Evolutionary conservation across 495 filamentous ascomycete genomes (phyloP).

Genomic region (Trichocladium uniseriatum): DNA sequence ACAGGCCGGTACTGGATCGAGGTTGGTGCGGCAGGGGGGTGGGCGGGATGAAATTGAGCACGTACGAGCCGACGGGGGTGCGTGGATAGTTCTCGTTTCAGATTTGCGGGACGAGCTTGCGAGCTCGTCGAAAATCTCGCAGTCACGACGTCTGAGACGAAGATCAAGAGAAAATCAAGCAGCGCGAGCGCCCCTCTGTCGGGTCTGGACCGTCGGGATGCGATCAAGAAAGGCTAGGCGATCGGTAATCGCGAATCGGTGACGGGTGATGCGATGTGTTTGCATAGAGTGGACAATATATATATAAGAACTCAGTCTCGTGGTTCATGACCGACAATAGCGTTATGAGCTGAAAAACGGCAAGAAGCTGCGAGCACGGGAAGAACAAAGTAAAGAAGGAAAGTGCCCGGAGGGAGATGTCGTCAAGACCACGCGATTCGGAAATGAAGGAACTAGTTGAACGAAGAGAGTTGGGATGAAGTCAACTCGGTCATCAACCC

Average conservation of each 20-base stretch:
- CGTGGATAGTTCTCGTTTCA: conserved; percentile 26
- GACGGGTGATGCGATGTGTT: background rate
- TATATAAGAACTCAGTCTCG: too few relatives aligned
- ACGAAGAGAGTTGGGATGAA: background rate
- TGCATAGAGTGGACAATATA: too few relatives aligned
- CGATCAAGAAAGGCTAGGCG: background rate
- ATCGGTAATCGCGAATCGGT: background rate
- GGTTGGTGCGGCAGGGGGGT: conserved; percentile 2
- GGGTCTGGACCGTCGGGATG: background rate
- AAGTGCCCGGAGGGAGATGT: conserved; percentile 7
- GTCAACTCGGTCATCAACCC: background rate
- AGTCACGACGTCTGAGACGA: conserved; percentile 24
- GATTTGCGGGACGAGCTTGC: conserved; percentile 22
- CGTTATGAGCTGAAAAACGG: background rate
- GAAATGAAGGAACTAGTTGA: conserved; percentile 1
- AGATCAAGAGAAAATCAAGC: conserved; percentile 37
- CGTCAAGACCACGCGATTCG: conserved; percentile 18
- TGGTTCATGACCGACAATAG: background rate
- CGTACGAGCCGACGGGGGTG: conserved; percentile 16
- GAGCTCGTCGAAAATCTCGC: conserved; percentile 5
- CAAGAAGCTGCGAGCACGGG: background rate
- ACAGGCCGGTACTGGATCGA: conserved; percentile 6
- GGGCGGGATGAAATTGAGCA: conserved; percentile 14
- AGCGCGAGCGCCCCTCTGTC: conserved; percentile 10
- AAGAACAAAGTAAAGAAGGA: background rate